Percentiles rank a stretch among this genome's conserved stretches.
phyloP scores from a whole-genome alignment of 441 rosid genomes.

The Erodium texanum region DNA sequence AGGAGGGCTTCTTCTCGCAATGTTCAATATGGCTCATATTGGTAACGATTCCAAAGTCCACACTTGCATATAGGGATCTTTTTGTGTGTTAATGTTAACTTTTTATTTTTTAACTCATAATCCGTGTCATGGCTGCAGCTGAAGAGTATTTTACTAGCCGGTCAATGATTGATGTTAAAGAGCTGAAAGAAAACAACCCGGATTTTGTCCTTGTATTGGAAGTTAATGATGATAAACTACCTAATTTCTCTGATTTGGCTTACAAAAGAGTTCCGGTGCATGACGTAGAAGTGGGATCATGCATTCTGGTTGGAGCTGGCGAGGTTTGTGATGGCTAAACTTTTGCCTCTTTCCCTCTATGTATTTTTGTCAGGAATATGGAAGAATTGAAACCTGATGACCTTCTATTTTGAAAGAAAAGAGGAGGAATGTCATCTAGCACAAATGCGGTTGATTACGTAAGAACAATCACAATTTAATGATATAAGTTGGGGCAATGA shows the following conservation, averaged over 20 bases:
- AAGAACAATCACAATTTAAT: neutral
- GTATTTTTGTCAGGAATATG: neutral
- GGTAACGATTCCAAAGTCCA: constrained; percentile 31
- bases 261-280: constrained; percentile 78
- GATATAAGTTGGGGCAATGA: neutral
- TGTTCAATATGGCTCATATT: constrained; percentile 97
- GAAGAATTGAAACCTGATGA: neutral
- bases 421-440: constrained; percentile 1
- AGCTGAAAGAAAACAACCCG: constrained; percentile 85
- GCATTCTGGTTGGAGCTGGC: constrained; percentile 87
- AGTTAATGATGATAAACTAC: constrained; percentile 49
- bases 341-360: neutral
- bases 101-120: constrained; percentile 11
- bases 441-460: neutral
- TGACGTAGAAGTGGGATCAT: constrained; percentile 74
- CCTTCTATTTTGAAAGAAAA: neutral
- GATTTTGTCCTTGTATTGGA: constrained; percentile 69
- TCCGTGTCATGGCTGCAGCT: constrained; percentile 40
- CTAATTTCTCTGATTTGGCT: constrained; percentile 59
- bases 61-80: constrained; percentile 10
- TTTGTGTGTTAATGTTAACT: neutral
- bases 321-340: constrained; percentile 56
- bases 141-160: constrained; percentile 92
- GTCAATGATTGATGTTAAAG: constrained; percentile 86
- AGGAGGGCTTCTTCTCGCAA: constrained; percentile 90